Base-by-base conservation (phyloP, 192 early-diverging fungal genomes). In the Umbelopsis vinacea region DNA sequence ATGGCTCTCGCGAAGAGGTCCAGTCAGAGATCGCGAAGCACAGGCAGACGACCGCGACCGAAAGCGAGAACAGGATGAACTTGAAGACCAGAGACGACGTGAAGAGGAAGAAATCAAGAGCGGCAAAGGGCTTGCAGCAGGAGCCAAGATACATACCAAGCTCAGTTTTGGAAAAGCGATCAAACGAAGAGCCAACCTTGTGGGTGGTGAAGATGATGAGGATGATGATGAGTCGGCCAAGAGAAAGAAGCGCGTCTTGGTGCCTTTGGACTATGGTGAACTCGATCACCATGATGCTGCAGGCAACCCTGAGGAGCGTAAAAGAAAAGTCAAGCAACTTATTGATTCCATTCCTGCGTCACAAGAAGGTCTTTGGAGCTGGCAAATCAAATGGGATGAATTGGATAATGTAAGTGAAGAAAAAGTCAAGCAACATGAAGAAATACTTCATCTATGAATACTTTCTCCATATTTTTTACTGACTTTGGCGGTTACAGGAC, bases 341-440 rank as follows among this genome's bases (percentile, higher is more conserved):
- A 86, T 95, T 22, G 83, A 80, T 43, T 78, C 77, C 15, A 91
- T 96, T 69, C 93, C 93, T 10, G 82, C 90, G 0, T 91, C 89
- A 21, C 76, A 85, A 68, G 81, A 92, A 43, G 89, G 83, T 6
- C 66, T 96, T 37, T 93, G 87, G 86, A 84, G 66, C 1, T 96
- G 90, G 89, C 75, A 82, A 23, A 82, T 96, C 7, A 86, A 90
- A 57, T 96, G 94, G 94, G 86, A 93, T 33, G 86, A 83, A 68
- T 66, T 94, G 63, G 87, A 92, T 66, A 86, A 90, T 52, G 91
- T 92, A 75, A 77, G 71, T 78, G 8, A 37, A 9, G 53, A 46
- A 2, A 1, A 29, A 29, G 29, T 29, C 29, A 29, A 29, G 29
- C 29, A 29, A 29, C 1, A 29, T 29, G 1, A 2, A 3, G 3